Base-by-base conservation (phyloP, 2,329 filamentous ascomycete genomes). In the Graphiopsis chlorocephala region DNA sequence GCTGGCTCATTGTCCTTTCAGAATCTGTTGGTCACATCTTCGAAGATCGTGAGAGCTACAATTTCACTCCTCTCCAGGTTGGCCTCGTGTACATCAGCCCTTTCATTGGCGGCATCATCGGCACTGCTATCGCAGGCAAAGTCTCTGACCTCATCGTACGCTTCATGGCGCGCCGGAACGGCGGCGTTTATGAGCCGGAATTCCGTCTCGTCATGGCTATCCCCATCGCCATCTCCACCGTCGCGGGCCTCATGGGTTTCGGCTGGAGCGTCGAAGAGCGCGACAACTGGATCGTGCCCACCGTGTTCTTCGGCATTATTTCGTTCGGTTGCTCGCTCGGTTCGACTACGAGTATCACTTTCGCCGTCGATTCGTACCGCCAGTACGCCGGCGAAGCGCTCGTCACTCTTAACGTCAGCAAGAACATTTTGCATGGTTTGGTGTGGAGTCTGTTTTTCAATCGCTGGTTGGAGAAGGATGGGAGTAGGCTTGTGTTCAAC, bases 1-100 rank as follows among this genome's bases (percentile, higher is more conserved):
- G 94, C 42, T 98, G 94, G 95, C 84, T 98, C 29, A 97, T 98
- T 69, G 93, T 98, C 50, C 85, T 98, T 1, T 97, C 93, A 0
- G 93, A 98, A 77, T 90, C 90, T 0, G 87, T 98, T 2, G 86
- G 92, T 0, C 83, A 90, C 65, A 90, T 98, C 66, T 98, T 92
- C 76, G 86, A 90, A 42, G 82, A 87, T 63, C 80, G 82, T 0
- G 80, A 84, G 0, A 83, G 82, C 0, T 98, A 98, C 80, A 86
- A 93, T 70, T 98, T 98, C 75, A 88, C 85, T 26, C 85, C 92
- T 0, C 80, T 97, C 0, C 89, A 92, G 67, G 90, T 91, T 0
- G 94, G 94, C 8, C 82, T 98, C 0, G 86, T 98, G 0, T 98
- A 97, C 76, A 83, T 98, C 53, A 93, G 91, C 0, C 94, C 94